These are phyloP conservation scores for Amaranthus hypochondriacus DNA, from an alignment of 148 eudicot species.

Conservation along the genomic window DNA sequence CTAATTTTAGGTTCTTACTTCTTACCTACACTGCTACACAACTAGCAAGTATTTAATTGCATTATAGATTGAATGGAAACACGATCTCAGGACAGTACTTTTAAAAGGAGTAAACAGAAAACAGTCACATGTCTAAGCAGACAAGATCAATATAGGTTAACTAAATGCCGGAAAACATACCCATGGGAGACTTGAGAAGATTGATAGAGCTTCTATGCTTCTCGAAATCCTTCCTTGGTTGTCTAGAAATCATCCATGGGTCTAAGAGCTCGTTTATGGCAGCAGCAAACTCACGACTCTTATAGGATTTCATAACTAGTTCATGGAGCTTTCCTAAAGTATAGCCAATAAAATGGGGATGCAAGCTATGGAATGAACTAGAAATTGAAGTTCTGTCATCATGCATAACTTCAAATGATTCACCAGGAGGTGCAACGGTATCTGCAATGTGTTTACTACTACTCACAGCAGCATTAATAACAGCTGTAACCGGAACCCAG, in stretches of 20 bases:
- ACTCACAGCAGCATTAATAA: constrained; percentile 30
- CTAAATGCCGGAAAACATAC: constrained; percentile 12
- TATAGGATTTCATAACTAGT: constrained; percentile 84
- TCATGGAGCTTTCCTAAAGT: constrained; percentile 97
- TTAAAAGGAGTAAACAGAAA: background rate
- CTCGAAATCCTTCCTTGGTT: constrained; percentile 85
- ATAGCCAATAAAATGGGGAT: constrained; percentile 91
- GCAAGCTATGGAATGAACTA: constrained; percentile 57
- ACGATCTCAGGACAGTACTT: background rate
- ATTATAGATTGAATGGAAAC: background rate
- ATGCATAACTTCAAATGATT: constrained; percentile 30
- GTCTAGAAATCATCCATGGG: constrained; percentile 88
- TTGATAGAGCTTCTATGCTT: constrained; percentile 36
- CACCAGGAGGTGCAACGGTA: constrained; percentile 28
- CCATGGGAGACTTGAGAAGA: constrained; percentile 38
- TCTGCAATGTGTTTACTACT: constrained; percentile 30
- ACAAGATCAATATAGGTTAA: background rate
- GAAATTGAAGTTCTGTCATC: constrained; percentile 25
- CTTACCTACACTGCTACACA: too few species aligned
- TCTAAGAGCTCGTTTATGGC: constrained; percentile 90
- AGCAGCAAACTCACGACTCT: constrained; percentile 93
- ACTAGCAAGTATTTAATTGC: background rate
- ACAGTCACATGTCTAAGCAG: background rate
- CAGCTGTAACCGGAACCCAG: constrained; percentile 75
- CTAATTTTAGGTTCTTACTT: too few species aligned